Base-by-base conservation (phyloP, 345 rosid genomes). In the Boechera retrofracta region DNA sequence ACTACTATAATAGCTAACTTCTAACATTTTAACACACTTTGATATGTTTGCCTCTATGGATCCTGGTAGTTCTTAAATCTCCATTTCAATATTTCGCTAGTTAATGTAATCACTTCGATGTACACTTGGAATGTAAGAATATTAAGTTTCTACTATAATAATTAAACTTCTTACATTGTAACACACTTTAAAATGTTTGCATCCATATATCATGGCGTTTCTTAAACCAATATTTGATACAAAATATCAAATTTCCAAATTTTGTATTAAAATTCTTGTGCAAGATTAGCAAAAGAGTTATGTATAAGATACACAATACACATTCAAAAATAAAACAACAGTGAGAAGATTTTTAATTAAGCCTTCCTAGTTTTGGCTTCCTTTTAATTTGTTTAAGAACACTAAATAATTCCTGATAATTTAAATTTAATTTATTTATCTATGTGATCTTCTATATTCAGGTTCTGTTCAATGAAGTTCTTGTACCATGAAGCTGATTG, bases 401-500 rank as follows among this genome's bases (percentile, higher is more conserved):
- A 44, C 54, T 73, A 63, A 42, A 5, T 21, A 21, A 42, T 15
- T 41, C 16, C 2, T 36, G 16, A 4, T 16, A 5, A 2, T 55
- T 0, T 42, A 49, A 2, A 6, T n/a, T 32, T 44, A 10, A 2
- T 10, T 53, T 33, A 24, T 54, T 68, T 69, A 54, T 35, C 42
- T 44, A 6, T 52, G 15, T 35, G 13, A 56, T 64, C 21, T 57
- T 29, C 41, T 32, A 38, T 60, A 15, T 71, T 8, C 33, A 60
- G 31, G 10, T 84, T 82, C 18, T 79, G 73, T 56, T 82, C 77
- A 2, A 86, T 84, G 79, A 86, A 82, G 10, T 77, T 79, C 72
- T 73, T 85, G 75, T 80, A 88, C 98, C 93, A 93, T 29, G 65
- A 45, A 71, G 94, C 94, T 18, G 97, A 93, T 51, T 71, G 64